A percentile compares a stretch with the other conserved stretches of the same genome.
Evolutionary conservation across 257 asterid genomes (phyloP).

Genomic region (Lithospermum erythrorhizon): DNA sequence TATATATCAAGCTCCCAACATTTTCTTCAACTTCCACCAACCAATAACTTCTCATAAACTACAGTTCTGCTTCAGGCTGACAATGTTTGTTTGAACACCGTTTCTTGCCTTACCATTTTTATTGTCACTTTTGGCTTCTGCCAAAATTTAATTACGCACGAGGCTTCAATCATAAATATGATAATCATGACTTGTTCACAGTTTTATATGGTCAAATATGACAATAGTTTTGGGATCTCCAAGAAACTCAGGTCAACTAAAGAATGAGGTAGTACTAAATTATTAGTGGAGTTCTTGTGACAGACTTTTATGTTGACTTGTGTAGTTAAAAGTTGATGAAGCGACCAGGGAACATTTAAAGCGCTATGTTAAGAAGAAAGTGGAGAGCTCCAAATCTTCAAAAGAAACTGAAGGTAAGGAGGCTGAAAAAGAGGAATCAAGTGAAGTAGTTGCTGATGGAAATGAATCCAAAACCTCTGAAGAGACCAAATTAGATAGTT

Average conservation of each 20-base stretch:
- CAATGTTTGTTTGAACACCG: too few species aligned
- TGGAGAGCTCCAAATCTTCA: constrained; percentile 33
- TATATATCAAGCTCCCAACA: neutral
- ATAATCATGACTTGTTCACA: neutral
- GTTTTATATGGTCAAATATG: neutral
- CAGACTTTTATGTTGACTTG: constrained; percentile 22
- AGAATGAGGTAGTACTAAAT: neutral
- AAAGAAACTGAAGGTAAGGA: constrained; percentile 40
- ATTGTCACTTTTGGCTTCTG: too few species aligned
- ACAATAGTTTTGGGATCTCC: neutral
- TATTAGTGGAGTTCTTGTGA: constrained; percentile 6
- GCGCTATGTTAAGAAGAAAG: constrained; percentile 61
- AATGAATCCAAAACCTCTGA: constrained; percentile 25
- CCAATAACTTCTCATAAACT: too few species aligned
- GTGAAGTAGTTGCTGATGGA: constrained; percentile 36
- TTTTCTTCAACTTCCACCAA: too few species aligned
- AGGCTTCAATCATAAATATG: too few species aligned
- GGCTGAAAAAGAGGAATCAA: constrained; percentile 37
- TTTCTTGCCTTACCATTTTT: too few species aligned
- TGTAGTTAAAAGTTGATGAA: constrained; percentile 70
- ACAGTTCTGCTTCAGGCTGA: too few species aligned
- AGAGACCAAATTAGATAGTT: constrained; percentile 36
- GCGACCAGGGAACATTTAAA: constrained; percentile 68
- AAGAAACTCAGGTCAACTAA: neutral
- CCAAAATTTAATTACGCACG: too few species aligned